phyloP scores from a whole-genome alignment of 169 alveolate species.

The Cryptosporidium felis region DNA sequence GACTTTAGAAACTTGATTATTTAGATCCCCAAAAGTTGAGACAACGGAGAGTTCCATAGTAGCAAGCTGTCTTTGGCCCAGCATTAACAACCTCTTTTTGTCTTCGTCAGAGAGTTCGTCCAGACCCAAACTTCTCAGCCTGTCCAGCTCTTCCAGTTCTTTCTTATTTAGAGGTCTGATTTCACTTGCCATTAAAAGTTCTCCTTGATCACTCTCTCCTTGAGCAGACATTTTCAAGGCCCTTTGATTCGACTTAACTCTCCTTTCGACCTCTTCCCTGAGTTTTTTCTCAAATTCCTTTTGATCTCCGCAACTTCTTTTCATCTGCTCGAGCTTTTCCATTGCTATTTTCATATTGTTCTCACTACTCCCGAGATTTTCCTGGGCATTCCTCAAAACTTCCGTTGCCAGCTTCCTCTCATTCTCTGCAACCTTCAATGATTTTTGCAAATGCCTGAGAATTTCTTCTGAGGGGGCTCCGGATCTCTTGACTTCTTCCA shows the following conservation, averaged over 20 bases:
- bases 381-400: constrained; percentile 13
- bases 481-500: constrained; percentile 10
- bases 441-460: constrained; percentile 18
- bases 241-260: not conserved
- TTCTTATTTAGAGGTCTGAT: constrained; percentile 23
- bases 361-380: constrained; percentile 18
- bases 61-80: constrained; percentile 68
- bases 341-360: constrained; percentile 25
- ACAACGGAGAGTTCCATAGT: constrained; percentile 60
- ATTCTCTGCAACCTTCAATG: constrained; percentile 44
- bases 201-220: constrained; percentile 10
- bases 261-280: constrained; percentile 18
- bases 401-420: constrained; percentile 26
- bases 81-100: constrained; percentile 7
- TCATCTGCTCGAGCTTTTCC: constrained; percentile 11
- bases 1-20: constrained; percentile 20
- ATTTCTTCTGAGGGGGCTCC: constrained; percentile 71
- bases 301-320: not conserved
- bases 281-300: constrained; percentile 27
- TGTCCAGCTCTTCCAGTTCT: constrained; percentile 30
- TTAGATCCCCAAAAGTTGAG: constrained; percentile 12
- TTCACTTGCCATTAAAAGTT: constrained; percentile 3
- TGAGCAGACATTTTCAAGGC: not conserved
- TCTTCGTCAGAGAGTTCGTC: constrained; percentile 61
- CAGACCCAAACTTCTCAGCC: constrained; percentile 30